phyloP scores from a whole-genome alignment of 257 asterid genomes.

The Solanum pennellii region DNA sequence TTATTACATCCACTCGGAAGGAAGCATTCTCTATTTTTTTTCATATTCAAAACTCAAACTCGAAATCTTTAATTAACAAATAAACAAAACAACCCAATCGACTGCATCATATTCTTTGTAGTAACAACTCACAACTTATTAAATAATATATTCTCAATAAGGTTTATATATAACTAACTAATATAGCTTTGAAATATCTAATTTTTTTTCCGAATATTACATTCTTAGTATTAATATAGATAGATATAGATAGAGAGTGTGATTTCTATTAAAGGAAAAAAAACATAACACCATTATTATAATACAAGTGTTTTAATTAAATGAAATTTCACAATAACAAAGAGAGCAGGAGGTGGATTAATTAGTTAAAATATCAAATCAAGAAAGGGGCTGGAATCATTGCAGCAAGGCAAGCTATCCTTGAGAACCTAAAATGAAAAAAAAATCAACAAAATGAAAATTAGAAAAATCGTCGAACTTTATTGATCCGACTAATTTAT shows the following conservation, averaged over 20 bases:
- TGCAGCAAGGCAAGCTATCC: background rate
- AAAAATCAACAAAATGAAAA: background rate
- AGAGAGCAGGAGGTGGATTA: background rate
- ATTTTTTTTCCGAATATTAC: background rate
- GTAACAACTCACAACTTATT: background rate
- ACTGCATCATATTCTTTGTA: background rate
- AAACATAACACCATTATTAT: background rate
- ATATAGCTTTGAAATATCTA: background rate
- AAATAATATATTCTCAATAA: background rate
- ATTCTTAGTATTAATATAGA: background rate
- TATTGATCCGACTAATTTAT: background rate
- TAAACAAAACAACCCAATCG: background rate
- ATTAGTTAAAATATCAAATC: background rate
- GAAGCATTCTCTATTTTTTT: accelerated
- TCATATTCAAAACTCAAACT: no score
- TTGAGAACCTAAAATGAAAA: background rate
- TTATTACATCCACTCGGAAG: no score
- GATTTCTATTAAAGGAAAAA: background rate
- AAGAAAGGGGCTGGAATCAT: background rate
- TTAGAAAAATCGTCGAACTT: background rate
- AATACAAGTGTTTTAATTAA: background rate
- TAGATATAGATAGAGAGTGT: background rate
- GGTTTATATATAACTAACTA: background rate
- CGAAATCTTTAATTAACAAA: no score
- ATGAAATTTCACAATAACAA: background rate